Evolutionary conservation across 1,284 basidiomycete species (phyloP).

Genomic region (Malassezia pachydermatis): DNA sequence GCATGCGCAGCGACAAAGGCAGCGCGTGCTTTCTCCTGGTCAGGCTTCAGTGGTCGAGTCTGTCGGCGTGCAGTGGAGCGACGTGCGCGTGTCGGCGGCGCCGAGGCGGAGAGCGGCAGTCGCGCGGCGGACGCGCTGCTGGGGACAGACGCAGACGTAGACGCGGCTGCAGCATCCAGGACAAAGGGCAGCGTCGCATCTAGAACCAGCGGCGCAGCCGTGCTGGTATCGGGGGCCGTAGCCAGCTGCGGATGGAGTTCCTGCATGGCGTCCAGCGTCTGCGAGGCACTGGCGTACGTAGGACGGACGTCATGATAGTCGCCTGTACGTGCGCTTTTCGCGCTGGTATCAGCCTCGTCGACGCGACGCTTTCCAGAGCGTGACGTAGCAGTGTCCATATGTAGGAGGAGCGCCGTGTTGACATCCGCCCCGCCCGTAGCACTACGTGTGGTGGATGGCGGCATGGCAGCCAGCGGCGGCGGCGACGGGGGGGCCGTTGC

Average conservation of each 20-base stretch:
- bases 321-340: not conserved
- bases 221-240: not conserved
- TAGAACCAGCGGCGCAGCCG: constrained; percentile 4
- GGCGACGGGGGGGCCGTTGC: no score
- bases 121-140: not conserved
- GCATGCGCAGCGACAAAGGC: constrained; percentile 17
- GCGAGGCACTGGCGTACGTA: not conserved
- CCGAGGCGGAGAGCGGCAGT: not conserved
- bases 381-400: not conserved
- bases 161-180: not conserved
- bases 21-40: constrained; percentile 17
- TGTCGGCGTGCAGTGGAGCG: not conserved
- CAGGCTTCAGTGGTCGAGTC: not conserved
- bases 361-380: not conserved
- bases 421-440: no score
- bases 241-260: constrained; percentile 13
- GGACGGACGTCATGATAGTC: not conserved
- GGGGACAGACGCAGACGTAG: not conserved
- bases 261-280: constrained; percentile 3
- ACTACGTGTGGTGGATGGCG: no score
- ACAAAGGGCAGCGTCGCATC: constrained; percentile 6
- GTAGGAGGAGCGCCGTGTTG: no score
- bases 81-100: not conserved
- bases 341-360: not conserved
- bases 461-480: no score